A percentile compares a stretch with the other conserved stretches of the same genome.
phyloP scores from a whole-genome alignment of 2,329 filamentous ascomycete species.

The Kalaharituber pfeilii region DNA sequence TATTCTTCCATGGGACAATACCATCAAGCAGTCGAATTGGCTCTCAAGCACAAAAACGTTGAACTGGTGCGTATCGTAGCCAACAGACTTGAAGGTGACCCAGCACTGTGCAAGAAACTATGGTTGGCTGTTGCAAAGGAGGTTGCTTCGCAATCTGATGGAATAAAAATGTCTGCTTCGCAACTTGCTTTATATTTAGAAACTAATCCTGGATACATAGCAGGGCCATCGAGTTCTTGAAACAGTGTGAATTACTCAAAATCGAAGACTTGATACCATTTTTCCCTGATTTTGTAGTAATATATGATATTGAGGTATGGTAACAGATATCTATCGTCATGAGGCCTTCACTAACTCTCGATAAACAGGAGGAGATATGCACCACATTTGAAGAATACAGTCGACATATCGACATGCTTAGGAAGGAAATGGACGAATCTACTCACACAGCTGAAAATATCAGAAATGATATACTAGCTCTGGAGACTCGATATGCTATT shows the following conservation, averaged over 20 bases:
- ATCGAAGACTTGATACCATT: conserved; percentile 97
- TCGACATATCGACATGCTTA: conserved; percentile 71
- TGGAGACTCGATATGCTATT: conserved; percentile 84
- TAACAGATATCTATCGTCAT: neutral
- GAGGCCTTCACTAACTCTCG: neutral
- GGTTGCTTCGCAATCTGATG: conserved; percentile 69
- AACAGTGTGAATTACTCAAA: conserved; percentile 72
- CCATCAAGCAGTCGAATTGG: conserved; percentile 78
- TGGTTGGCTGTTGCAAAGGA: conserved; percentile 93
- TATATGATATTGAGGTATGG: conserved; percentile 74
- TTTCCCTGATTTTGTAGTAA: conserved; percentile 96
- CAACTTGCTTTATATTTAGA: neutral
- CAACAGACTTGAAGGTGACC: conserved; percentile 63
- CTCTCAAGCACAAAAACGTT: conserved; percentile 73
- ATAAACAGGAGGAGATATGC: conserved; percentile 68
- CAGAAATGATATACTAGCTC: conserved; percentile 65
- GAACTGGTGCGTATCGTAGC: conserved; percentile 81
- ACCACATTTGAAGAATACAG: conserved; percentile 82
- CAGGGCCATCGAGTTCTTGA: conserved; percentile 72
- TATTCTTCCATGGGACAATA: conserved; percentile 96
- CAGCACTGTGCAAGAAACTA: conserved; percentile 70
- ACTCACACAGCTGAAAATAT: conserved; percentile 80
- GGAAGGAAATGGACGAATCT: conserved; percentile 90
- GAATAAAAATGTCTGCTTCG: conserved; percentile 51
- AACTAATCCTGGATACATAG: neutral